Conservation (phyloP, 73 alveolate species). For the Symbiodinium natans region DNA sequence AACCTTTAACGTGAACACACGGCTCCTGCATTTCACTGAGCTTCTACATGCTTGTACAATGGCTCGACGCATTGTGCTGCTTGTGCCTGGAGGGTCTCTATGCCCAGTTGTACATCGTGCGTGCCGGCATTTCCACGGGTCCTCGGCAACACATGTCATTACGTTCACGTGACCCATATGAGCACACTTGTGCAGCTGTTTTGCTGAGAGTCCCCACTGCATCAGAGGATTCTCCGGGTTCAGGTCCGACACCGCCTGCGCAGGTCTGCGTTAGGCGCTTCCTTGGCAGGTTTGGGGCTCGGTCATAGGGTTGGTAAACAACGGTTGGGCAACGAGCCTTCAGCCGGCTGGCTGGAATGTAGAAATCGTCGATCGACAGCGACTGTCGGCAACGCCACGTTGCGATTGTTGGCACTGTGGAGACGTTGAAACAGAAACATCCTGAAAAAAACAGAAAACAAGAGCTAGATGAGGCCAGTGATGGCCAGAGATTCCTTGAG, state of each 20-base stretch:
- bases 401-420: too few species aligned
- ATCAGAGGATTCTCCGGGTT: slow-evolving; percentile 9
- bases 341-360: slow-evolving; percentile 64
- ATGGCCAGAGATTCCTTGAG: too few species aligned
- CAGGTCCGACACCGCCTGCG: slow-evolving; percentile 12
- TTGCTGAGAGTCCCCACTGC: slow-evolving; percentile 16
- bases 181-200: too few species aligned
- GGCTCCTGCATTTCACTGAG: too few species aligned
- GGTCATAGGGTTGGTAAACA: too few species aligned
- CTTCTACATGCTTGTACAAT: not conserved
- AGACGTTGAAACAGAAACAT: too few species aligned
- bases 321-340: not conserved
- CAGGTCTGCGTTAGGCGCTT: not conserved
- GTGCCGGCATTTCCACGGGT: slow-evolving; percentile 63
- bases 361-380: slow-evolving; percentile 55
- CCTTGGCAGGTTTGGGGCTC: too few species aligned
- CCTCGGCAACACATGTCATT: not conserved
- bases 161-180: too few species aligned
- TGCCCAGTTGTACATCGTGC: slow-evolving; percentile 49
- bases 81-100: slow-evolving; percentile 18
- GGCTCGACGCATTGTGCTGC: not conserved
- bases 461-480: too few species aligned
- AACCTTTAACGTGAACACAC: too few species aligned
- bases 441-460: too few species aligned
- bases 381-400: too few species aligned